Conservation (phyloP, 2,329 filamentous ascomycete genomes). For the Emmonsiellopsis sp. region DNA sequence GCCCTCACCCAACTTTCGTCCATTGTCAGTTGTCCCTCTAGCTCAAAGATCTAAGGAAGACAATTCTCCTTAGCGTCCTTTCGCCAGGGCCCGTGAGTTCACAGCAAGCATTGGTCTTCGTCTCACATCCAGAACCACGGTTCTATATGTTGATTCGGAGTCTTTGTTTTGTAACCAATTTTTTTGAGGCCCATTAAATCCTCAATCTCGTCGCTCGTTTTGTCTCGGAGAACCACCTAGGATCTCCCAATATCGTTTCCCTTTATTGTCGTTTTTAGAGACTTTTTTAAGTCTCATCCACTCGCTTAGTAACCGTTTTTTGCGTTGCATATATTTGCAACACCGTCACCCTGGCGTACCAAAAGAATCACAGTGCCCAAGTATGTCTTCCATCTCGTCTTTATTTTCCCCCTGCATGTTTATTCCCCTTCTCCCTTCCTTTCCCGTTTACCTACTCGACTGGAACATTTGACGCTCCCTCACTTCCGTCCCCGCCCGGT, state of each 20-base stretch:
- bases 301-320: constrained; percentile 36
- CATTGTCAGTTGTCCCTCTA: background rate
- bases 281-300: constrained; percentile 32
- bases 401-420: background rate
- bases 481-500: background rate
- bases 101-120: background rate
- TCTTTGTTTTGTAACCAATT: constrained; percentile 18
- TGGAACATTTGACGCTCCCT: constrained; percentile 8
- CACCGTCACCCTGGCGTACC: constrained; percentile 42
- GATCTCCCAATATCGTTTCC: constrained; percentile 27
- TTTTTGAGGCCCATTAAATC: constrained; percentile 24
- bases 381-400: constrained; percentile 23
- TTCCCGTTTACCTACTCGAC: background rate
- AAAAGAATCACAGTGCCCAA: constrained; percentile 36
- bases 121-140: constrained; percentile 17
- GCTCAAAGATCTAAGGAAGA: constrained; percentile 2
- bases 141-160: constrained; percentile 28
- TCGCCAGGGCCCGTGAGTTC: constrained; percentile 10
- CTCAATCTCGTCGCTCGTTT: constrained; percentile 34
- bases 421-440: constrained; percentile 18
- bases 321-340: constrained; percentile 34
- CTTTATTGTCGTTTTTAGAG: constrained; percentile 19
- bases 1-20: background rate
- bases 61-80: constrained; percentile 10
- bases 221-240: constrained; percentile 29